These are phyloP conservation scores for Berkeleyomyces basicola DNA, from an alignment of 2,329 filamentous ascomycete species.

Conservation along the genomic window DNA sequence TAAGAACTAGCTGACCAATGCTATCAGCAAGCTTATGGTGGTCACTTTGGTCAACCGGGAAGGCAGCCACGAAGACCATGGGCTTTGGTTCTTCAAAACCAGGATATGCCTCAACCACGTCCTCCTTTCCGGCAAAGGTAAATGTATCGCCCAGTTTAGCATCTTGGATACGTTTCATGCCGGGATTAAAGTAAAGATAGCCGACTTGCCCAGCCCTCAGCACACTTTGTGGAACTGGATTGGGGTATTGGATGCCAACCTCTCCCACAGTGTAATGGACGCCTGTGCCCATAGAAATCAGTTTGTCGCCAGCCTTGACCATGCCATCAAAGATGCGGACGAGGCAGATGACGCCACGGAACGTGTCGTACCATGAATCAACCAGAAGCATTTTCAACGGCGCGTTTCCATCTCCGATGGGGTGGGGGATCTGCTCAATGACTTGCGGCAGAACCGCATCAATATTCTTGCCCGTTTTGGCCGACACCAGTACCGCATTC, in stretches of 20 bases:
- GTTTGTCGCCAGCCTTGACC: conserved; percentile 63
- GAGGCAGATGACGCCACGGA: conserved; percentile 80
- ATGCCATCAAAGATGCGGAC: conserved; percentile 83
- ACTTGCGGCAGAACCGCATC: conserved; percentile 68
- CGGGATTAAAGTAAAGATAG: conserved; percentile 93
- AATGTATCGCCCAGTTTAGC: conserved; percentile 94
- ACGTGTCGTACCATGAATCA: conserved; percentile 96
- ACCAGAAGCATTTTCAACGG: conserved; percentile 76
- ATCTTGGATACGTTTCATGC: conserved; percentile 93
- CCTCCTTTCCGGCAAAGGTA: conserved; percentile 63
- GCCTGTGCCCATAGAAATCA: conserved; percentile 78
- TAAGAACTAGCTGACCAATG: conserved; percentile 82
- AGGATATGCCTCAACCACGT: conserved; percentile 60
- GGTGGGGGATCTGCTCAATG: conserved; percentile 68
- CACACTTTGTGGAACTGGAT: conserved; percentile 62
- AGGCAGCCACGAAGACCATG: conserved; percentile 97
- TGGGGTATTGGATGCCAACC: conserved; percentile 90
- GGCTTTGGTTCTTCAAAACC: conserved; percentile 95
- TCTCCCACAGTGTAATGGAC: conserved; percentile 87
- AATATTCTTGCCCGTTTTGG: conserved; percentile 87
- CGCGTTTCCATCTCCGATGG: conserved; percentile 47
- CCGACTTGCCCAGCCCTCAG: conserved; percentile 87
- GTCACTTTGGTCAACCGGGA: conserved; percentile 79
- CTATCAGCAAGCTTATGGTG: conserved; percentile 81
- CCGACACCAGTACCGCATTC: conserved; percentile 58